Base-by-base conservation (phyloP, 1,284 basidiomycete genomes). In the Sporisorium reilianum region DNA sequence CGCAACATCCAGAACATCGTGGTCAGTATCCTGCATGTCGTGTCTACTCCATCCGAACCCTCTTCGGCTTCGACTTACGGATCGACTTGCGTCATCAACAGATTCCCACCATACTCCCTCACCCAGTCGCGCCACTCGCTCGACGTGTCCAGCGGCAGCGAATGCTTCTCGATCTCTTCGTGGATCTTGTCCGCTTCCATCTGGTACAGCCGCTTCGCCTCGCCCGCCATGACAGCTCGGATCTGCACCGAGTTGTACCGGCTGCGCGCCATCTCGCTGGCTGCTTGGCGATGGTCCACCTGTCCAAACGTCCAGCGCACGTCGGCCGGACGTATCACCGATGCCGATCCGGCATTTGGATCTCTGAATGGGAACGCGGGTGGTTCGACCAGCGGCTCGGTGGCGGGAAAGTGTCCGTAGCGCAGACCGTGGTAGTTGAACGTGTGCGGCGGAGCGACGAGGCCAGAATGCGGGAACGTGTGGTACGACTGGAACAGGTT, bases 61-160 rank as follows among this genome's bases (percentile, higher is more conserved):
- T n/a, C n/a, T n/a, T n/a, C n/a, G n/a, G n/a, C n/a, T 16, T 28
- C 28, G 3, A 41, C 38, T 41, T 20, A 38, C 42, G 46, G n/a
- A 30, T 26, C 14, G 0, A 25, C 3, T 5, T 50, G 46, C 0
- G 5, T 16, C 40, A 25, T 18, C 34, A 59, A 18, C 12, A 51
- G 11, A 0, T 7, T 22, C 0, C 26, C 14, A 2, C 52, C 63
- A 20, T 55, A 32, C 30, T 42, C n/a, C 2, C 6, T 18, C 4
- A 51, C 16, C 56, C 56, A 65, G 2, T 26, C 18, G 6, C 48
- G 25, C 46, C 56, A 65, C n/a, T 65, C 63, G 28, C 46, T 26
- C 52, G 56, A 59, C 5, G 63, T 65, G 10, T 65, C 22, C 40
- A 65, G 34, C 32, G 46, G 56, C 5, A 65, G 25, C 12, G 32